Conservation (phyloP, 257 asterid species). For the Solanum acaule region DNA sequence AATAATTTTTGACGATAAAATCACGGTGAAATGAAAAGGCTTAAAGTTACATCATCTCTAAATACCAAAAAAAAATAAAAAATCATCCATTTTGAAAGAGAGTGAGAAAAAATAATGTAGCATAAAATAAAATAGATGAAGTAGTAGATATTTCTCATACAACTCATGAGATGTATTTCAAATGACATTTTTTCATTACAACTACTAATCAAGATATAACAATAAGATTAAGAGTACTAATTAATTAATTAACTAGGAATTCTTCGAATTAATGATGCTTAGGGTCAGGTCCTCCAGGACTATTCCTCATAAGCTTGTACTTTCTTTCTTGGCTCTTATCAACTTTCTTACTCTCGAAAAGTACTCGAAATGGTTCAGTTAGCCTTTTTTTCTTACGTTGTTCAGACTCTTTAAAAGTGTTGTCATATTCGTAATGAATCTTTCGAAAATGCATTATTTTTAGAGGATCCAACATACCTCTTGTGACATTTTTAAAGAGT, state of each 20-base stretch:
- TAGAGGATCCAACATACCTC: not conserved
- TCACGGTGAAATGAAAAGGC: too few relatives aligned
- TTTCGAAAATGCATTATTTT: not conserved
- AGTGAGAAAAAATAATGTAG: not conserved
- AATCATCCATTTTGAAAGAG: too few relatives aligned
- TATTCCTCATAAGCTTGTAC: not conserved
- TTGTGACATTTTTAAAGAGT: not conserved
- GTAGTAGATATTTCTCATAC: not conserved
- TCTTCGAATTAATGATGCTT: not conserved
- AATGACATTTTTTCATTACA: not conserved
- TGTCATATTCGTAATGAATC: not conserved
- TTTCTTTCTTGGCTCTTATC: not conserved
- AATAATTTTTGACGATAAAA: too few relatives aligned
- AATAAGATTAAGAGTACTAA: not conserved
- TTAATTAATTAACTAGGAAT: not conserved
- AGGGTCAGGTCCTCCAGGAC: slow-evolving; percentile 5
- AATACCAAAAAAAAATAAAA: too few relatives aligned
- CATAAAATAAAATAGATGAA: not conserved
- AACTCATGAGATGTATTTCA: not conserved
- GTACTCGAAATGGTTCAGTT: not conserved
- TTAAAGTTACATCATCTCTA: not conserved
- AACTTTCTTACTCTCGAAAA: not conserved
- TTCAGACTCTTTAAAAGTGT: not conserved
- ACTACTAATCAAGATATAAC: not conserved
- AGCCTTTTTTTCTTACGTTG: not conserved